Evolutionary conservation across 805 yeast species (phyloP).

Genomic region (Wickerhamiella qilinensis): DNA sequence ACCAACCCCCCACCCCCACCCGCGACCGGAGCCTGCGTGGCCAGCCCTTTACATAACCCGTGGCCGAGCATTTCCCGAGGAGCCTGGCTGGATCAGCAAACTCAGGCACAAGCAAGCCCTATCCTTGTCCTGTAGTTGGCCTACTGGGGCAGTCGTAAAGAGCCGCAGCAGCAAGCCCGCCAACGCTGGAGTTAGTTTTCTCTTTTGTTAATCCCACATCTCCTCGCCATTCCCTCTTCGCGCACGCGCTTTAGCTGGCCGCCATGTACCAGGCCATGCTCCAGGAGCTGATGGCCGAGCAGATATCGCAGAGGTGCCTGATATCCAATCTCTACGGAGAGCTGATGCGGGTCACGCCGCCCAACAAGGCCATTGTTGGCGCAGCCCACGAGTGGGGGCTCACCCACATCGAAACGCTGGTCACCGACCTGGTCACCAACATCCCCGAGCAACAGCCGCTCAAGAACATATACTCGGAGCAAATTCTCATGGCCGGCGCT

Average conservation of each 20-base stretch:
- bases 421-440: slow-evolving; percentile 17
- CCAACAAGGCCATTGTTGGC: slow-evolving; percentile 16
- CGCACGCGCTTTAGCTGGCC: neutral
- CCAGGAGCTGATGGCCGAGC: slow-evolving; percentile 14
- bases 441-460: slow-evolving; percentile 15
- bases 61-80: too few species aligned
- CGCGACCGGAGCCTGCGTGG: too few species aligned
- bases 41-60: too few species aligned
- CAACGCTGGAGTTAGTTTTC: too few species aligned
- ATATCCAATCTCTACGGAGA: slow-evolving; percentile 17
- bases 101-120: too few species aligned
- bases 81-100: too few species aligned
- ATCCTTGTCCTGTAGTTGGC: too few species aligned
- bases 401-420: slow-evolving; percentile 18
- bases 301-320: slow-evolving; percentile 21
- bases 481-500: slow-evolving; percentile 14
- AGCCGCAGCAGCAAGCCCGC: too few species aligned
- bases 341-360: slow-evolving; percentile 17
- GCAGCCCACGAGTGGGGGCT: slow-evolving; percentile 23
- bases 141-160: too few species aligned
- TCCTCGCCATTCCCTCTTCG: too few species aligned
- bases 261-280: slow-evolving; percentile 6
- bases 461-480: slow-evolving; percentile 15
- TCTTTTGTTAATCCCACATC: too few species aligned
- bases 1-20: too few species aligned